Percentiles rank a stretch among this genome's conserved stretches.
phyloP scores from a whole-genome alignment of 208 protist species.

The Leptomonas pyrrhocoris region DNA sequence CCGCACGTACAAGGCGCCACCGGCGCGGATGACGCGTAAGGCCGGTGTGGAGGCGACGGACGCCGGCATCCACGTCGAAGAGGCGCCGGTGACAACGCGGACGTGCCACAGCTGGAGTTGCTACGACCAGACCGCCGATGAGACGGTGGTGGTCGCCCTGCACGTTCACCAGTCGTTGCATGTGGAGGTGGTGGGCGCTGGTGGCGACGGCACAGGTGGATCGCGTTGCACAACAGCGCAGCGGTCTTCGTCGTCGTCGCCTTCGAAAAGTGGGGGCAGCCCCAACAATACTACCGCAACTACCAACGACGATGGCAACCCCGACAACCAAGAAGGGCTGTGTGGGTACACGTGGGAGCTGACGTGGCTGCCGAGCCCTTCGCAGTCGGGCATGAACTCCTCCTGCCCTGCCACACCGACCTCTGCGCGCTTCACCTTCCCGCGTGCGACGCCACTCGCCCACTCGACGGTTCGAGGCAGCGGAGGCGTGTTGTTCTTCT shows the following conservation, averaged over 20 bases:
- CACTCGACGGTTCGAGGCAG: slow-evolving; percentile 13
- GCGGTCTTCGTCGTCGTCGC: neutral
- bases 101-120: slow-evolving; percentile 33
- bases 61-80: no score
- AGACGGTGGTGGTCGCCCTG: slow-evolving; percentile 34
- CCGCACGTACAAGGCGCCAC: neutral
- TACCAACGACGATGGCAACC: no score
- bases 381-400: neutral
- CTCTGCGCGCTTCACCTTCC: slow-evolving; percentile 20
- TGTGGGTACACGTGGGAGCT: slow-evolving; percentile 36
- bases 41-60: neutral
- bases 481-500: slow-evolving; percentile 54
- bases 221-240: neutral
- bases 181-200: slow-evolving; percentile 3
- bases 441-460: slow-evolving; percentile 8
- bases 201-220: neutral
- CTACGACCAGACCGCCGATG: slow-evolving; percentile 16
- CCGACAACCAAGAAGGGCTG: slow-evolving; percentile 20
- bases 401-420: neutral
- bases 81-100: neutral
- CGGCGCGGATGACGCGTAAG: neutral
- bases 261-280: neutral
- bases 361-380: slow-evolving; percentile 23
- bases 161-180: slow-evolving; percentile 29
- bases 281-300: no score